Percentiles rank a stretch among this genome's conserved stretches.
Evolutionary conservation across 23 red algal species (phyloP).

Genomic region (Cyanidium caldarium): DNA sequence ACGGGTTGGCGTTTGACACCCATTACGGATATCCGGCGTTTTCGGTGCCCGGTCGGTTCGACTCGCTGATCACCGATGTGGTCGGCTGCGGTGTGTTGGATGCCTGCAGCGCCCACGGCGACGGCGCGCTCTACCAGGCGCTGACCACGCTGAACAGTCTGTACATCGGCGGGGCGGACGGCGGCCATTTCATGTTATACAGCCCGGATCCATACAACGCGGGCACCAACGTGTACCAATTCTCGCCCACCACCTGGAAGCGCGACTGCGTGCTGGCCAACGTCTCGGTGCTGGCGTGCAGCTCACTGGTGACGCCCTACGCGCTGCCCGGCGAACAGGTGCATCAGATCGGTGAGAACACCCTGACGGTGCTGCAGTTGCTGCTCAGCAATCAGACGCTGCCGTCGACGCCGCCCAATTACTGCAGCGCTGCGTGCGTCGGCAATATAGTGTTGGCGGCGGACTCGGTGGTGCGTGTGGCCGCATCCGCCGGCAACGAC

Average conservation of each 20-base stretch:
- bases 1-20: not conserved
- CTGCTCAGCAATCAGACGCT: conserved; percentile 3
- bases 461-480: no score
- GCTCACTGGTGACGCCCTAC: not conserved
- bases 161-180: not conserved
- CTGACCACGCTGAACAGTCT: not conserved
- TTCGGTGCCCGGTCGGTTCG: not conserved
- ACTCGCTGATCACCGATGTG: not conserved
- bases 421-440: not conserved
- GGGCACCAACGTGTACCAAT: not conserved
- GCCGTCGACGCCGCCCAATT: not conserved
- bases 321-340: not conserved
- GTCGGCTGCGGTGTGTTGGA: not conserved
- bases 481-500: no score
- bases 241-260: not conserved
- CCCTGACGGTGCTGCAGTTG: not conserved
- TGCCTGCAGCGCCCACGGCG: not conserved
- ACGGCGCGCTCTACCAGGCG: not conserved
- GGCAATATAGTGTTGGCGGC: not conserved
- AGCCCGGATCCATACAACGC: not conserved
- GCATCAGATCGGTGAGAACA: not conserved
- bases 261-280: not conserved
- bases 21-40: conserved; percentile 6
- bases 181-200: not conserved
- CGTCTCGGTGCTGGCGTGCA: not conserved